These are phyloP conservation scores for Mycena belliarum DNA, from an alignment of 768 basidiomycete species.

Conservation along the genomic window DNA sequence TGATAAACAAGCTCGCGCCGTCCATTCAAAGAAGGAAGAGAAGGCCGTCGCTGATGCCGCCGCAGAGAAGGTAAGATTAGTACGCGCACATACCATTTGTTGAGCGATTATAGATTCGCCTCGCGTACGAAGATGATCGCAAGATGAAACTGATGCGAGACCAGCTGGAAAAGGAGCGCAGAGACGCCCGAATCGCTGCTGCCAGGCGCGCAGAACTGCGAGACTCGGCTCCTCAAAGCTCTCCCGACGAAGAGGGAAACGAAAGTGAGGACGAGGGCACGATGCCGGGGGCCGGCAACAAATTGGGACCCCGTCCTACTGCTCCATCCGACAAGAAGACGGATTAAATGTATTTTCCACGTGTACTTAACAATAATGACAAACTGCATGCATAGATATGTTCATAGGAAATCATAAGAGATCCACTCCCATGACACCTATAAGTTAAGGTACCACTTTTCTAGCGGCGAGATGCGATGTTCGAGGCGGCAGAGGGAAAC, in stretches of 20 bases:
- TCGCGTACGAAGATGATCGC: constrained; percentile 80
- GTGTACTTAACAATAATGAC: constrained; percentile 12
- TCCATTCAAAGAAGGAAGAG: constrained; percentile 51
- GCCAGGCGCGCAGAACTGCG: constrained; percentile 22
- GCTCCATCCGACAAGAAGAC: constrained; percentile 13
- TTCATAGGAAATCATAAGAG: constrained; percentile 8
- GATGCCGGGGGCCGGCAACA: constrained; percentile 33
- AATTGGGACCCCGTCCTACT: constrained; percentile 18
- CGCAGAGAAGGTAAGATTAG: constrained; percentile 50
- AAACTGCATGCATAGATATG: constrained; percentile 14
- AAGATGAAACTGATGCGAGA: constrained; percentile 55
- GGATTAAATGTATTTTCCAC: constrained; percentile 7
- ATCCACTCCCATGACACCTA: constrained; percentile 16
- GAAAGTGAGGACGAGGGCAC: constrained; percentile 3
- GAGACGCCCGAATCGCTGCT: constrained; percentile 40
- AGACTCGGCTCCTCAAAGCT: constrained; percentile 8
- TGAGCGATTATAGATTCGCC: constrained; percentile 54
- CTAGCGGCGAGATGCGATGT: constrained; percentile 29
- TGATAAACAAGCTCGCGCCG: constrained; percentile 49
- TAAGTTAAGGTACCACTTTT: constrained; percentile 17
- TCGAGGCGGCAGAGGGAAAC: constrained; percentile 42
- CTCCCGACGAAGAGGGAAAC: constrained; percentile 13
- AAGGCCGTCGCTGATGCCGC: constrained; percentile 58
- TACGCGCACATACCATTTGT: background rate
- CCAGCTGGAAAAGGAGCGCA: constrained; percentile 56